Conservation (phyloP, 495 filamentous ascomycete genomes). For the Neurospora sp. region DNA sequence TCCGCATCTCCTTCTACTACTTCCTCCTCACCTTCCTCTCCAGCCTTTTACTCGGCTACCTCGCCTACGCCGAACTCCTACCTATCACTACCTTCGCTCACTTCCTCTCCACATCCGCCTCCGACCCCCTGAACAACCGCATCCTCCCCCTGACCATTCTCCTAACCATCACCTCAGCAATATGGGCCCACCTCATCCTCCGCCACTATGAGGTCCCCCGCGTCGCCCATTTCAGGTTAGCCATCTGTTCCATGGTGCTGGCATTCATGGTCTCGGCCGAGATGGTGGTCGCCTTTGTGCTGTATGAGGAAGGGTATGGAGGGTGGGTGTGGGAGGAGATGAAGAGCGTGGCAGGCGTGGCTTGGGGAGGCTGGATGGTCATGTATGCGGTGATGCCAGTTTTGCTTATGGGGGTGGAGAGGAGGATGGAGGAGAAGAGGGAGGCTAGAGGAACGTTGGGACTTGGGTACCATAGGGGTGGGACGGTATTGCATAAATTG, state of each 20-base stretch:
- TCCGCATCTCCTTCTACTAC: constrained; percentile 19
- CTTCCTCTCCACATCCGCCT: background rate
- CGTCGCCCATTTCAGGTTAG: constrained; percentile 10
- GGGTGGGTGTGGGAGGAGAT: background rate
- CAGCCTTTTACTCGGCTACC: background rate
- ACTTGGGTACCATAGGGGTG: background rate
- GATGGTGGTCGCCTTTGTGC: constrained; percentile 1
- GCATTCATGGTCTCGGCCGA: constrained; percentile 5
- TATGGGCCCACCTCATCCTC: constrained; percentile 9
- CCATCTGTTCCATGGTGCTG: constrained; percentile 10
- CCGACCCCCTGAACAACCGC: background rate
- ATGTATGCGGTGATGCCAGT: constrained; percentile 4
- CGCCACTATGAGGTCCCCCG: constrained; percentile 16
- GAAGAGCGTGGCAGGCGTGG: background rate
- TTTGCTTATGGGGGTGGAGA: constrained; percentile 5
- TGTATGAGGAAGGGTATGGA: constrained; percentile 7
- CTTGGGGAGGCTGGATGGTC: background rate
- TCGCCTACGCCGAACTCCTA: background rate
- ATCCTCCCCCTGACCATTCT: constrained; percentile 1
- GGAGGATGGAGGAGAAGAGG: background rate
- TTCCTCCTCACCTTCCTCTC: constrained; percentile 9
- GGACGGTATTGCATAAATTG: background rate
- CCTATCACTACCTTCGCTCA: background rate
- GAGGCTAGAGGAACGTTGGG: background rate
- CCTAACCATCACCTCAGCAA: constrained; percentile 2